A percentile compares a stretch with the other conserved stretches of the same genome.
phyloP scores from a whole-genome alignment of 169 alveolate genomes.

The Perkinsus olseni region DNA sequence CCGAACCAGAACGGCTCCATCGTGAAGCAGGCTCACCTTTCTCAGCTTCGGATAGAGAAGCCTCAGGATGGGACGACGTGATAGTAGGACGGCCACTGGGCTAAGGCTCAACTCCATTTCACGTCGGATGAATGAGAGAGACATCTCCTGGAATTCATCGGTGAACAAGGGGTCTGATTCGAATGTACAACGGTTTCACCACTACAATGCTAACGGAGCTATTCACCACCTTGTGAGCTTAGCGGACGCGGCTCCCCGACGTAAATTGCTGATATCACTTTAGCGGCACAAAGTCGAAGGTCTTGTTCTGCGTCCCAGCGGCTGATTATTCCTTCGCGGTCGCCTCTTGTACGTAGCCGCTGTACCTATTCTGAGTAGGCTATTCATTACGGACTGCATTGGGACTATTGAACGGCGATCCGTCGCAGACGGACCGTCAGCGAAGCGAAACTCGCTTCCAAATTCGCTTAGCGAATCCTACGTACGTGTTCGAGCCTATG shows the following conservation, averaged over 20 bases:
- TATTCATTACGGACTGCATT: no score
- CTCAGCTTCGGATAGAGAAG: neutral
- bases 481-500: no score
- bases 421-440: no score
- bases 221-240: neutral
- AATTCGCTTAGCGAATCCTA: no score
- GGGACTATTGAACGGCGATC: no score
- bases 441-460: no score
- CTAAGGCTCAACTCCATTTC: neutral
- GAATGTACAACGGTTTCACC: no score
- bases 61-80: neutral
- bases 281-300: neutral
- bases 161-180: neutral
- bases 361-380: no score
- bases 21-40: neutral
- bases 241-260: neutral
- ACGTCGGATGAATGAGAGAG: neutral
- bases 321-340: neutral
- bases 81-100: neutral
- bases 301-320: neutral
- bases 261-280: neutral
- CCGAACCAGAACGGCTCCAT: neutral
- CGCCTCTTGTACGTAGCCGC: neutral
- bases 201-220: neutral
- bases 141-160: neutral